Evolutionary conservation across 257 asterid species (phyloP), one percentile per base, ranked within the genome.

Genomic region (Phtheirospermum japonicum): DNA sequence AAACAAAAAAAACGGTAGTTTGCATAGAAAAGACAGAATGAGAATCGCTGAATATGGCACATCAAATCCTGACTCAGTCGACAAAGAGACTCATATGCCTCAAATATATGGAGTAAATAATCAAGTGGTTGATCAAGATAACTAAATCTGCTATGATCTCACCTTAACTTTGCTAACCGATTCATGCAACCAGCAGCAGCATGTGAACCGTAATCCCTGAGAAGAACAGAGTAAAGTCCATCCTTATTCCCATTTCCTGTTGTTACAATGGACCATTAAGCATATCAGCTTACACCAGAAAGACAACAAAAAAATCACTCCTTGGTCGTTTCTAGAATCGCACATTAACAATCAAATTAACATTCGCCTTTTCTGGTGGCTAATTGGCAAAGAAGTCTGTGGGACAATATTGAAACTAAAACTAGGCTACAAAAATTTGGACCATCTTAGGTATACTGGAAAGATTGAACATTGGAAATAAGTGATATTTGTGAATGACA

Each of bases 201-300:
- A 80, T 92, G 90, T 42, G 96, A 50, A 72, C 76, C 77, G 66
- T 89, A 92, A 80, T 92, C 99, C 73, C 99, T 84, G 61, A 92
- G 89, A 71, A 92, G 96, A 76, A 89, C 86, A 6, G 99, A 86
- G 81, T 85, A 86, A 63, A 92, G 87, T 53, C 99, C 99, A 34
- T 92, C 95, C 82, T 92, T 92, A 68, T 79, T 86, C 66, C 99
- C 99, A 66, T 92, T 92, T 67, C 99, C 99, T 92, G 84, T 74
- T 66, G 17, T 67, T 69, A 71, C 57, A 77, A 46, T 51, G 50
- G 40, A 56, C 10, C n/a, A 67, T 65, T 31, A 46, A 50, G 58
- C 51, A 59, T 9, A 32, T 34, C 11, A 68, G 45, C 67, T 17
- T 9, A 40, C 66, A 54, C 33, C 59, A 64, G 2, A 67, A 37